phyloP scores from a whole-genome alignment of 768 basidiomycete genomes.

The Kwoniella europaea region DNA sequence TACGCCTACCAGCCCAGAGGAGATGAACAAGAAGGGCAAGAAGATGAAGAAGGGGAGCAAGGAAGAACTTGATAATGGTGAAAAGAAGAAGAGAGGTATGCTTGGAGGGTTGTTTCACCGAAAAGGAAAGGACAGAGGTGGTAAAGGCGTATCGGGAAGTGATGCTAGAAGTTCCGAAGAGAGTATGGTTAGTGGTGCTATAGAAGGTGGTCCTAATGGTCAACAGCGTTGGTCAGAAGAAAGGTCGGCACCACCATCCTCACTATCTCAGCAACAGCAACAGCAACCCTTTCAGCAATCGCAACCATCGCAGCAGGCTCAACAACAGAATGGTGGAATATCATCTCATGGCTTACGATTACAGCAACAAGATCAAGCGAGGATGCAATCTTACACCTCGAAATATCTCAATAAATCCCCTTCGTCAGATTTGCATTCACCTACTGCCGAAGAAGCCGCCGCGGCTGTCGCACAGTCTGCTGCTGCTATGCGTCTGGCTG shows the following conservation, averaged over 20 bases:
- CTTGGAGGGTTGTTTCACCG: constrained; percentile 76
- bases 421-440: constrained; percentile 68
- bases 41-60: constrained; percentile 52
- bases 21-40: constrained; percentile 65
- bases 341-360: constrained; percentile 71
- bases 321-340: constrained; percentile 54
- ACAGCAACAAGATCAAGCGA: constrained; percentile 84
- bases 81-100: constrained; percentile 65
- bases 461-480: constrained; percentile 67
- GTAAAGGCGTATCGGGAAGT: constrained; percentile 63
- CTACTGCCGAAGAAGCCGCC: constrained; percentile 71
- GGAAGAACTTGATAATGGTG: constrained; percentile 39
- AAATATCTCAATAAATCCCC: constrained; percentile 83
- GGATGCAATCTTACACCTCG: constrained; percentile 83
- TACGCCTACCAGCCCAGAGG: constrained; percentile 45
- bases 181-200: constrained; percentile 41
- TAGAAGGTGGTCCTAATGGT: constrained; percentile 33
- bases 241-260: constrained; percentile 1
- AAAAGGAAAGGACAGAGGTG: constrained; percentile 69
- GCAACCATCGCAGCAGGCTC: constrained; percentile 9
- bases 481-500: constrained; percentile 52
- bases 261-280: constrained; percentile 10
- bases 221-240: constrained; percentile 39
- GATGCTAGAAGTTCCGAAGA: constrained; percentile 53
- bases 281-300: constrained; percentile 6